A percentile compares a stretch with the other conserved stretches of the same genome.
Conservation (phyloP, 805 yeast species). For the Kluyveromyces starmeri region DNA sequence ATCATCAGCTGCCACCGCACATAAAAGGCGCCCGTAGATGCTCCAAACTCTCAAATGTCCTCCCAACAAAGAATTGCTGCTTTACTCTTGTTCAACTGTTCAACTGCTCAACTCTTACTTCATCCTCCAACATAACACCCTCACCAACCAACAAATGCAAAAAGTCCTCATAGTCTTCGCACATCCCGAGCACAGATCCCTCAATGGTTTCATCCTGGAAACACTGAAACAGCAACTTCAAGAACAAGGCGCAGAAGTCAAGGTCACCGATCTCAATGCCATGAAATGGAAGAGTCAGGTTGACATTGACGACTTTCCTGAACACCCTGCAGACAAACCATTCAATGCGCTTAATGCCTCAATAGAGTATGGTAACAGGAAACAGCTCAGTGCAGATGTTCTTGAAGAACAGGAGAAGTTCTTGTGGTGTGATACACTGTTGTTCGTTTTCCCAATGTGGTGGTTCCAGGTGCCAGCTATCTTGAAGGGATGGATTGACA, state of each 20-base stretch:
- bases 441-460: conserved; percentile 26
- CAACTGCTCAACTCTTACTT: too few species aligned
- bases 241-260: conserved; percentile 20
- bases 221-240: conserved; percentile 14
- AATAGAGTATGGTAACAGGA: conserved; percentile 8
- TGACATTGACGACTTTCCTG: conserved; percentile 17
- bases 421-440: conserved; percentile 24
- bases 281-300: conserved; percentile 18
- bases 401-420: conserved; percentile 22
- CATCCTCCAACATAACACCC: too few species aligned
- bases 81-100: too few species aligned
- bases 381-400: conserved; percentile 23
- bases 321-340: conserved; percentile 10
- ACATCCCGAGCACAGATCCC: conserved; percentile 22
- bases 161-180: conserved; percentile 23
- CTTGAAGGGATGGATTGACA: conserved; percentile 25
- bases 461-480: conserved; percentile 29
- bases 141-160: too few species aligned
- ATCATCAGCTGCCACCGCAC: too few species aligned
- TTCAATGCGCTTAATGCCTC: conserved; percentile 16
- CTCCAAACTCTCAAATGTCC: too few species aligned
- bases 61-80: too few species aligned
- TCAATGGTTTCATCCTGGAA: conserved; percentile 17
- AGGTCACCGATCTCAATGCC: conserved; percentile 21
- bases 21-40: too few species aligned